Evolutionary conservation across 2,329 filamentous ascomycete genomes (phyloP), one percentile per base, ranked within the genome.

Genomic region (Sporothrix pallida): DNA sequence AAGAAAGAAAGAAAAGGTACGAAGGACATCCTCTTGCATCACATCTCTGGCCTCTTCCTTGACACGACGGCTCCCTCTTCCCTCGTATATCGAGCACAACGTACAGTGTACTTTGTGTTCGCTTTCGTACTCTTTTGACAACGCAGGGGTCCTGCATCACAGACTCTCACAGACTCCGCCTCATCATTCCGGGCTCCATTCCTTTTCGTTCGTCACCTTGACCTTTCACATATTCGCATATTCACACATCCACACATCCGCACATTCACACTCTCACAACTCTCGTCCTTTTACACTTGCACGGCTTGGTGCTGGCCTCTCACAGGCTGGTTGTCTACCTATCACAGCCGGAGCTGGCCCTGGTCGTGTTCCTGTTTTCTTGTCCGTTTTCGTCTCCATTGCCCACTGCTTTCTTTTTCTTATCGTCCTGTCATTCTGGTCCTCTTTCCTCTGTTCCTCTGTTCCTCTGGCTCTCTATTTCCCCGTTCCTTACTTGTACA

Each of bases 281-380:
- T 5, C 31, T 37, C 31, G 31, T 37, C 10, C 17, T 46, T 12
- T 26, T 44, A 26, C n/a, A 44, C 60, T 20, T 56, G 26, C 20
- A 58, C 54, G 42, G 37, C 42, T 20, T 48, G 42, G 10, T 48
- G 60, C 42, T 67, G 42, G 46, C 42, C 42, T 48, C 37, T 67
- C 42, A 67, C 37, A 67, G 62, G 62, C 42, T 12, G 26, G 42
- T 46, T 12, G 42, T 13, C 42, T 46, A 26, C 62, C 62, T 67
- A 67, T 67, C 62, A 67, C 42, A 67, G 6, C n/a, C n/a, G n/a
- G 44, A 23, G 42, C 7, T 20, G 62, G 12, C 62, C 42, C 42
- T 67, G 42, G 20, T 46, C 20, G n/a, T 26, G n/a, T 65, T 44
- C 31, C 8, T 63, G 5, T 42, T 42, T 63, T 23, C 17, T 65